Percentiles rank a stretch among this genome's conserved stretches.
phyloP scores from a whole-genome alignment of 495 filamentous ascomycete species.

The Penicillium herquei region DNA sequence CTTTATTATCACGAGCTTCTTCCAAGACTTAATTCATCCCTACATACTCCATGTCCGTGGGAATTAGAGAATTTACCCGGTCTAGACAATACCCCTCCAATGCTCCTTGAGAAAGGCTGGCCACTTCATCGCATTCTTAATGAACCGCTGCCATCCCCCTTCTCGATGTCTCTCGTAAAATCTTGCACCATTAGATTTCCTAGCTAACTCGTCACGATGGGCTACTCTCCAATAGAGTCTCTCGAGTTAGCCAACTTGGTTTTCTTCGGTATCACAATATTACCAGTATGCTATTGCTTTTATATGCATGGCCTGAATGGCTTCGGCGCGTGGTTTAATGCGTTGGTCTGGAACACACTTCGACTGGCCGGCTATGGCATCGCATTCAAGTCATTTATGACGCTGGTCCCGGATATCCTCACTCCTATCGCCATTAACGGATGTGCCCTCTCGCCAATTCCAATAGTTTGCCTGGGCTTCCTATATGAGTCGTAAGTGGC shows the following conservation, averaged over 20 bases:
- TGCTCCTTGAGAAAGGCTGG: background rate
- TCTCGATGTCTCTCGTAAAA: background rate
- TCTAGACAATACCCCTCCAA: background rate
- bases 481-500: background rate
- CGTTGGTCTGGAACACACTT: background rate
- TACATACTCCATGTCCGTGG: background rate
- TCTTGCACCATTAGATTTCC: background rate
- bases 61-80: background rate
- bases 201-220: background rate
- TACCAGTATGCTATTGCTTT: slow-evolving; percentile 1
- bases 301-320: background rate
- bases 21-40: background rate
- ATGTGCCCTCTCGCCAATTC: background rate
- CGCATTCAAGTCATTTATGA: background rate
- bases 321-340: background rate
- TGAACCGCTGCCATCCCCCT: background rate
- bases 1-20: background rate
- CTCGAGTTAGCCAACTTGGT: background rate
- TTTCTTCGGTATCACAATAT: background rate
- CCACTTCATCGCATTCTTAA: background rate
- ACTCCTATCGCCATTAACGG: background rate
- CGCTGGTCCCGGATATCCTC: background rate
- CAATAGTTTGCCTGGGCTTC: background rate
- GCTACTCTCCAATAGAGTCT: background rate
- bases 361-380: background rate